Evolutionary conservation across 371 early-diverging fungal species (phyloP).

Genomic region (Capillidium heterosporum): DNA sequence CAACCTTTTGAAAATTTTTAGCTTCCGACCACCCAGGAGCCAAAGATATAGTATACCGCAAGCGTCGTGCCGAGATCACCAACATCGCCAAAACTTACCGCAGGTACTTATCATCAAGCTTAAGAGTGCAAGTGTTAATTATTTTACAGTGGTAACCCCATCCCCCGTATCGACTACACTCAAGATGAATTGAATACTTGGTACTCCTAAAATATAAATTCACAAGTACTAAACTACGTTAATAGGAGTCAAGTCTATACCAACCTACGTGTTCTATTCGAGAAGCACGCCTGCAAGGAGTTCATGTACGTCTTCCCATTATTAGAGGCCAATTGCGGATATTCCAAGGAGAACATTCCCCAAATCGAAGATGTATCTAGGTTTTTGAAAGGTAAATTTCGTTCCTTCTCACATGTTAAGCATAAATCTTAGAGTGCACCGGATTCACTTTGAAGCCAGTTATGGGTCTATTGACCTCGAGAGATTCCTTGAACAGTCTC

Average conservation of each 20-base stretch:
- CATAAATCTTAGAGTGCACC: slow-evolving; percentile 61
- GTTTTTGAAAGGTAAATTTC: slow-evolving; percentile 48
- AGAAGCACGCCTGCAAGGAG: slow-evolving; percentile 81
- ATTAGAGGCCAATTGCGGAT: slow-evolving; percentile 82
- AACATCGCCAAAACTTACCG: slow-evolving; percentile 64
- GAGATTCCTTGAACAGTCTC: slow-evolving; percentile 92
- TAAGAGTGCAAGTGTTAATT: too few relatives aligned
- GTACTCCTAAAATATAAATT: slow-evolving; percentile 6
- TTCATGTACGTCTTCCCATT: slow-evolving; percentile 81
- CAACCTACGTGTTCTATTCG: slow-evolving; percentile 54
- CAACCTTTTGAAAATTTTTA: background rate
- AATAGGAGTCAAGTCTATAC: slow-evolving; percentile 51
- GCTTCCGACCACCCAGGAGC: slow-evolving; percentile 92
- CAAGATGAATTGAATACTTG: slow-evolving; percentile 67
- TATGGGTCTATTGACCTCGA: slow-evolving; percentile 81
- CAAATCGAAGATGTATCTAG: slow-evolving; percentile 80
- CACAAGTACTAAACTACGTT: too few relatives aligned
- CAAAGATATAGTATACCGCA: slow-evolving; percentile 67
- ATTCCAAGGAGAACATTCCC: slow-evolving; percentile 67
- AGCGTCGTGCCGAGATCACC: slow-evolving; percentile 72
- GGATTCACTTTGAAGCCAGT: slow-evolving; percentile 92
- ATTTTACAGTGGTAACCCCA: slow-evolving; percentile 33
- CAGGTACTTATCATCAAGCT: slow-evolving; percentile 3
- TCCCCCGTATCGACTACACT: slow-evolving; percentile 80
- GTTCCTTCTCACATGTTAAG: background rate